These are phyloP conservation scores for Quercus lobata DNA, from an alignment of 331 rosid genomes.

Conservation along the genomic window DNA sequence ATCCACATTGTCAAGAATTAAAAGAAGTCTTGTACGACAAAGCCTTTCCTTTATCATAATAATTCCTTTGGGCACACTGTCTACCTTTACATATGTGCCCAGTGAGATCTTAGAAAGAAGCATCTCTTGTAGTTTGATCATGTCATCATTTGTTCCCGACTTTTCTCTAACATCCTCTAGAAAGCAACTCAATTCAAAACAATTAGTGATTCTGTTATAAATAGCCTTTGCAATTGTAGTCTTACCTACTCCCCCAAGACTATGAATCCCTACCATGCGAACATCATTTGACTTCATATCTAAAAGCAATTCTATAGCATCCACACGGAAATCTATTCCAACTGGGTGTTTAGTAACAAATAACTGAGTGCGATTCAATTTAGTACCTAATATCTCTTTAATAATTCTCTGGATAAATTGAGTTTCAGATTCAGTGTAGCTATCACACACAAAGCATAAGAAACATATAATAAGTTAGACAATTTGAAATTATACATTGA, in stretches of 20 bases:
- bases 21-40: too few species aligned
- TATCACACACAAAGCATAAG: too few species aligned
- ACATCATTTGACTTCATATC: not conserved
- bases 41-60: too few species aligned
- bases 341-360: not conserved
- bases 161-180: conserved; percentile 3
- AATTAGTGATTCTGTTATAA: not conserved
- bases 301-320: not conserved
- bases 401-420: too few species aligned
- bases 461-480: too few species aligned
- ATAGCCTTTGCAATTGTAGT: conserved; percentile 14
- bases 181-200: conserved; percentile 19
- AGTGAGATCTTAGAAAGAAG: not conserved
- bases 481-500: too few species aligned
- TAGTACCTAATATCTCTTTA: too few species aligned
- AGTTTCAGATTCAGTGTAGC: too few species aligned
- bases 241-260: conserved; percentile 30
- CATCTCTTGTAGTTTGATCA: too few species aligned
- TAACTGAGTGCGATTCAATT: not conserved
- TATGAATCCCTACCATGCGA: conserved; percentile 15
- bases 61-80: too few species aligned
- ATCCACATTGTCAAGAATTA: too few species aligned
- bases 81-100: too few species aligned
- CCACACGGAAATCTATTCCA: conserved; percentile 2
- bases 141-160: not conserved